A percentile compares a stretch with the other conserved stretches of the same genome.
Evolutionary conservation across 306 rosid genomes (phyloP).

Genomic region (Quercus variabilis): DNA sequence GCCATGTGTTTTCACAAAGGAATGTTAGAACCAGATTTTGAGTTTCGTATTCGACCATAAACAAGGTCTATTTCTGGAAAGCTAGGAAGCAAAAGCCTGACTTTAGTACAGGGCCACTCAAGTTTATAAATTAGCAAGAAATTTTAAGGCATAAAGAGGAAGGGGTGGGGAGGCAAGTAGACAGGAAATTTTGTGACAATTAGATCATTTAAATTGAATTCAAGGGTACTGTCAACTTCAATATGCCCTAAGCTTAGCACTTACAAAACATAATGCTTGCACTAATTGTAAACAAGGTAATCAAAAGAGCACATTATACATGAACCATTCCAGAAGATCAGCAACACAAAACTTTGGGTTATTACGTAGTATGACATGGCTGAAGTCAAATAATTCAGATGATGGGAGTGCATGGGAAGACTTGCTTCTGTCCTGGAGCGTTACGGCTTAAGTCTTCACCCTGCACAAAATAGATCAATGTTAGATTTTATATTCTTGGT

Average conservation of each 20-base stretch:
- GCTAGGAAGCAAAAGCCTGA: background rate
- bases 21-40: too few relatives aligned
- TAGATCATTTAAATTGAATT: background rate
- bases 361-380: background rate
- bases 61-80: too few relatives aligned
- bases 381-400: constrained; percentile 14
- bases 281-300: background rate
- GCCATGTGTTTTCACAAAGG: too few relatives aligned
- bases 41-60: too few relatives aligned
- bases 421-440: constrained; percentile 6
- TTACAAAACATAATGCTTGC: background rate
- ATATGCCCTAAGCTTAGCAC: background rate
- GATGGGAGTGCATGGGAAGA: background rate
- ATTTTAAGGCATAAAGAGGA: background rate
- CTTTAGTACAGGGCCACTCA: background rate
- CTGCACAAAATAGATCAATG: constrained; percentile 12
- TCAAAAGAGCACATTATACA: background rate
- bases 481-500: background rate
- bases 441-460: constrained; percentile 8
- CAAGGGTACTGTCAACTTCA: background rate
- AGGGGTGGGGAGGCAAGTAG: too few relatives aligned
- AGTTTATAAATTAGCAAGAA: background rate
- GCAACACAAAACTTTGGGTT: constrained; percentile 5
- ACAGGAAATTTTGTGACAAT: background rate
- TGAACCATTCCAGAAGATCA: background rate